Conservation (phyloP, 805 yeast species). For the Candida peoriensis region DNA sequence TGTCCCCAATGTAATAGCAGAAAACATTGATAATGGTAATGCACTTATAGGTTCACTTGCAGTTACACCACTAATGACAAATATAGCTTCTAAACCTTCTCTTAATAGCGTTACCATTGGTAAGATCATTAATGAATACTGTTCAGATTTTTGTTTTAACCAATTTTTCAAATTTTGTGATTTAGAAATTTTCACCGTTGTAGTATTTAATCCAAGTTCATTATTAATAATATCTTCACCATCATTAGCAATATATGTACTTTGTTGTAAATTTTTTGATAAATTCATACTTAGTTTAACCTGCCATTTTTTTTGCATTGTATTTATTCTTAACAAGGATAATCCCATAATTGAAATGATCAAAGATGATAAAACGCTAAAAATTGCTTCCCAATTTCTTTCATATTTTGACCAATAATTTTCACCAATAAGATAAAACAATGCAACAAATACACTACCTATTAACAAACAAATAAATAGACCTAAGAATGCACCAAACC, state of each 20-base stretch:
- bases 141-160: slow-evolving; percentile 29
- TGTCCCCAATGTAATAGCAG: slow-evolving; percentile 58
- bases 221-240: slow-evolving; percentile 13
- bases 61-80: slow-evolving; percentile 85
- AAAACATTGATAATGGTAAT: slow-evolving; percentile 57
- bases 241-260: slow-evolving; percentile 10
- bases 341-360: slow-evolving; percentile 87
- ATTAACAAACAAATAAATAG: slow-evolving; percentile 62
- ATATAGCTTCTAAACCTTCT: slow-evolving; percentile 91
- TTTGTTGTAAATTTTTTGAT: slow-evolving; percentile 20
- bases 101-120: slow-evolving; percentile 84
- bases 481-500: slow-evolving; percentile 80
- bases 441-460: slow-evolving; percentile 65
- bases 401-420: slow-evolving; percentile 87
- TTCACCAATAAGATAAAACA: slow-evolving; percentile 76
- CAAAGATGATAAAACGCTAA: slow-evolving; percentile 71
- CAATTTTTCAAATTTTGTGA: slow-evolving; percentile 7
- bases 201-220: slow-evolving; percentile 10
- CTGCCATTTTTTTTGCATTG: slow-evolving; percentile 80
- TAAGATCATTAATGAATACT: slow-evolving; percentile 66
- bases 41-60: slow-evolving; percentile 64
- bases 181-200: not conserved
- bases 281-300: slow-evolving; percentile 66
- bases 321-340: slow-evolving; percentile 74
- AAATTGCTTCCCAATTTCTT: slow-evolving; percentile 84